A percentile compares a stretch with the other conserved stretches of the same genome.
Conservation (phyloP, 2,329 filamentous ascomycete species). For the Aureobasidium sp. region DNA sequence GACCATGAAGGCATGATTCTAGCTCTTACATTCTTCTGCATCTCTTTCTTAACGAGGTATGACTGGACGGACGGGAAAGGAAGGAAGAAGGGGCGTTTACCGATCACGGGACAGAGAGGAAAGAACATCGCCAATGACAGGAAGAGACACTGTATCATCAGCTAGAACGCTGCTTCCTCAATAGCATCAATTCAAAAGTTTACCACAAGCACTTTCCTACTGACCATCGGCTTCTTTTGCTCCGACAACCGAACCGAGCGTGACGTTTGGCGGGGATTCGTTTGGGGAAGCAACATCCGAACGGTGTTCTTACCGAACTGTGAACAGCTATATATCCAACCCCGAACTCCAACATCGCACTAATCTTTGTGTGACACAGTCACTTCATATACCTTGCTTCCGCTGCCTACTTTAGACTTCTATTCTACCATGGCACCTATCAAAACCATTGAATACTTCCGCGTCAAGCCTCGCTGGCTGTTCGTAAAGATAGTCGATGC, state of each 20-base stretch:
- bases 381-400: not conserved
- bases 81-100: not conserved
- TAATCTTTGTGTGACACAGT: not conserved
- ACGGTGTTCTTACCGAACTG: not conserved
- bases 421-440: constrained; percentile 49
- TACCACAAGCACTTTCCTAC: not conserved
- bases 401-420: not conserved
- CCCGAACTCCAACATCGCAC: not conserved
- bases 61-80: not conserved
- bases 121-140: not conserved
- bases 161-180: not conserved
- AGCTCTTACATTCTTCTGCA: not conserved
- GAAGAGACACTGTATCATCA: not conserved
- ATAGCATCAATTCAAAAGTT: not conserved
- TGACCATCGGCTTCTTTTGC: not conserved
- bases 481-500: constrained; percentile 67
- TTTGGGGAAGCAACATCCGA: not conserved
- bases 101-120: not conserved
- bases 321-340: not conserved
- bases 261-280: not conserved
- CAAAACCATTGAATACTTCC: constrained; percentile 60
- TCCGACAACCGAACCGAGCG: not conserved
- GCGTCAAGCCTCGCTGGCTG: constrained; percentile 64
- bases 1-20: constrained; percentile 60
- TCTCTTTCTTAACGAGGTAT: constrained; percentile 1